Evolutionary conservation across 805 yeast species (phyloP), one percentile per base, ranked within the genome.

Genomic region (Tetrapisispora iriomotensis): DNA sequence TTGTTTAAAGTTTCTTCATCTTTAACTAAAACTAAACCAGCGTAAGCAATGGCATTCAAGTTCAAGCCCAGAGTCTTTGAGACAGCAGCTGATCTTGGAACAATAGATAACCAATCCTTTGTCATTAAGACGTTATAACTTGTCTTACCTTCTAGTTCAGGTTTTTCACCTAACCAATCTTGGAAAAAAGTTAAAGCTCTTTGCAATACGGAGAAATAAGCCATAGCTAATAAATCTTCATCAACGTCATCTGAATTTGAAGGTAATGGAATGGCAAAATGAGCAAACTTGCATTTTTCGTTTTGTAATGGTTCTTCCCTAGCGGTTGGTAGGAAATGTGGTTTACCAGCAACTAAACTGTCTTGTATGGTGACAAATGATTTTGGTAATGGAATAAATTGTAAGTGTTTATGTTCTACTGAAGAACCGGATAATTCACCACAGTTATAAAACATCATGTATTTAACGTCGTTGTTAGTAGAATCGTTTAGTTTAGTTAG

Each of bases 381-480:
- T 8, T 63, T 57, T 2, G 95, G 94, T 34, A 83, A 66, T 32
- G 76, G 68, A 71, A 90, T 66, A 61, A 88, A 78, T 62, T 92
- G 98, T 45, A 92, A 61, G 62, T 90, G 98, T 56, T 85, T 86
- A 64, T 90, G 98, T 34, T 83, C 80, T 53, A 87, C 92, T 0
- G 96, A 86, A 15, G 95, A 94, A 2, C 97, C 98, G 45, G 92
- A 76, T 49, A 77, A 71, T 15, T 78, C 77, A 12, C 98, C 98
- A 54, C 86, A 78, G 60, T 90, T 90, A 70, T 76, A 90, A 60
- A 90, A 90, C 0, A 87, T 88, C 58, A 88, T 68, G 68, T 83
- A 79, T 41, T 73, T 68, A 22, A 60, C 65, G n/a, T 58, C 65
- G 18, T 57, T 63, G 15, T 37, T 36, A 22, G 44, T 44, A 45